phyloP scores from a whole-genome alignment of 139 green algal genomes.

The Coelastrella sp. region DNA sequence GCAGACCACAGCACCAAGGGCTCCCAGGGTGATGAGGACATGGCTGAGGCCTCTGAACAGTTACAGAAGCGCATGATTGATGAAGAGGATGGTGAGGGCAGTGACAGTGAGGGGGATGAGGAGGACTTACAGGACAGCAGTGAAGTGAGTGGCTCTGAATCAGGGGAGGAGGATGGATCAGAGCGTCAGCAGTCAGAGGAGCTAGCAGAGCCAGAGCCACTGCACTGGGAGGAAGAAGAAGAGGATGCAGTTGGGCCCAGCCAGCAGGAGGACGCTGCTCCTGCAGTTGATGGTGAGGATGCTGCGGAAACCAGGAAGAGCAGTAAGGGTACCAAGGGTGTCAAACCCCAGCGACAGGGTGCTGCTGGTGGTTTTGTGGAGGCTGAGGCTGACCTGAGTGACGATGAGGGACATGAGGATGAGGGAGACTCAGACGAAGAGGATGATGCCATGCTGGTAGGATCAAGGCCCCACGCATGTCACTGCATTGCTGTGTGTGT shows the following conservation, averaged over 20 bases:
- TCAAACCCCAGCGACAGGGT: not conserved
- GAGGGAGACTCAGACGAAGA: slow-evolving; percentile 26
- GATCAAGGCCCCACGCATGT: not conserved
- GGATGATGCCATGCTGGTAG: slow-evolving; percentile 44
- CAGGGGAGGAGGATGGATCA: not conserved
- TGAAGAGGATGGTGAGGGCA: slow-evolving; percentile 11
- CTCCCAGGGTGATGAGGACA: not conserved
- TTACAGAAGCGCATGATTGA: not conserved
- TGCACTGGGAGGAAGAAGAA: slow-evolving; percentile 46
- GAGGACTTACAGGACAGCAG: slow-evolving; percentile 17
- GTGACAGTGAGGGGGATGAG: not conserved
- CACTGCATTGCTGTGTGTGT: too few species aligned
- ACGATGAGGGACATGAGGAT: slow-evolving; percentile 16
- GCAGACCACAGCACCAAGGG: not conserved
- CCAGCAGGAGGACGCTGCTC: not conserved
- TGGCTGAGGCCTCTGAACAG: not conserved
- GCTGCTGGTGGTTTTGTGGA: slow-evolving; percentile 40
- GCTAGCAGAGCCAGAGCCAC: slow-evolving; percentile 7
- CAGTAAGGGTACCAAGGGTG: not conserved
- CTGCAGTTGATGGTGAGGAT: not conserved
- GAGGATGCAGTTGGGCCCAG: not conserved
- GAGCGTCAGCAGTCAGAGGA: slow-evolving; percentile 7
- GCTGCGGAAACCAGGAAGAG: not conserved
- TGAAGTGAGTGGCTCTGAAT: not conserved
- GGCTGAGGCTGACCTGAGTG: slow-evolving; percentile 33